Evolutionary conservation across 345 rosid species (phyloP).

Genomic region (Hibiscus mutabilis): DNA sequence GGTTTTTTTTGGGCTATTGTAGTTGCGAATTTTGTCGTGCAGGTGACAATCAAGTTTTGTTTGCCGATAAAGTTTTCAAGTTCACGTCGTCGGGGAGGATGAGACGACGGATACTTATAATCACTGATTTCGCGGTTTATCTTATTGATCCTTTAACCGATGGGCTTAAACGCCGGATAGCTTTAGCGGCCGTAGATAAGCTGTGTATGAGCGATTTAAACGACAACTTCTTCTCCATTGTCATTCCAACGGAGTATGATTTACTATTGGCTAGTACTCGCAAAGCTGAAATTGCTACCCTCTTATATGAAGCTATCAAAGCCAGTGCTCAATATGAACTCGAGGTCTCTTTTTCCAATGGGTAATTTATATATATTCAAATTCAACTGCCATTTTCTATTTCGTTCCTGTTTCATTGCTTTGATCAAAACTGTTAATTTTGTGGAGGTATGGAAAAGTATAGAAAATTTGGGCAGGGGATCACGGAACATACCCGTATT

Average conservation of each 20-base stretch:
- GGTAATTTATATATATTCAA: conserved; percentile 31
- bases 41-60: conserved; percentile 72
- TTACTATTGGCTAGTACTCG: conserved; percentile 86
- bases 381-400: neutral
- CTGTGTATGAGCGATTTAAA: conserved; percentile 71
- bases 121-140: conserved; percentile 73
- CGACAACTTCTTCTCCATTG: conserved; percentile 81
- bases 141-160: conserved; percentile 72
- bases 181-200: conserved; percentile 76
- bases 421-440: neutral
- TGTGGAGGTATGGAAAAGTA: too few species aligned
- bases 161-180: conserved; percentile 71
- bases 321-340: conserved; percentile 71
- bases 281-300: conserved; percentile 79
- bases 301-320: conserved; percentile 76
- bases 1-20: neutral
- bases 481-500: neutral
- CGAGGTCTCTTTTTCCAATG: conserved; percentile 70
- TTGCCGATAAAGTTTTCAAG: conserved; percentile 89
- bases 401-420: neutral
- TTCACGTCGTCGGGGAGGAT: conserved; percentile 83
- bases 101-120: conserved; percentile 64
- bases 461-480: too few species aligned
- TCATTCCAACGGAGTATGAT: conserved; percentile 91
- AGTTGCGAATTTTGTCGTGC: neutral